These are phyloP conservation scores for Cadophora malorum DNA, from an alignment of 2,329 filamentous ascomycete species.

Conservation along the genomic window DNA sequence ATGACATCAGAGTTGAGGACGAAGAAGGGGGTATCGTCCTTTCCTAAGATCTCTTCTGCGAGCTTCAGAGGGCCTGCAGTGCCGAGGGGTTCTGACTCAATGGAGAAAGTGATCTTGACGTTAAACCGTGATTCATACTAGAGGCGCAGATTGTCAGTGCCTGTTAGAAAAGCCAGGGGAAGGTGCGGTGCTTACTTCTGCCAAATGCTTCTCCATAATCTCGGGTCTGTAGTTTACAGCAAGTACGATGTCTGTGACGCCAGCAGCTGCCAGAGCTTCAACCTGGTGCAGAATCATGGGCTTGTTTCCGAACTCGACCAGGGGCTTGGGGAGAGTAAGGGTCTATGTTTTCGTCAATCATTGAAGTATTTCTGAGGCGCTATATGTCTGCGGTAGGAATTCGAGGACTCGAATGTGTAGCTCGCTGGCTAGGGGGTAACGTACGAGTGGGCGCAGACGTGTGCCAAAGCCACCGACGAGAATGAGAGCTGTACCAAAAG, in stretches of 20 bases:
- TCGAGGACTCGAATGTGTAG: conserved; percentile 25
- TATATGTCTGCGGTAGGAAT: conserved; percentile 28
- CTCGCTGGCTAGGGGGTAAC: conserved; percentile 47
- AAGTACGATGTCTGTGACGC: conserved; percentile 96
- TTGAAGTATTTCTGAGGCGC: conserved; percentile 40
- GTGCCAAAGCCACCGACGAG: conserved; percentile 99
- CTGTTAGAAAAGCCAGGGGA: conserved; percentile 10
- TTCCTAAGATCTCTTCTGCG: conserved; percentile 87
- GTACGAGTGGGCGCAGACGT: conserved; percentile 92
- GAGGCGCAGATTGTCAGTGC: conserved; percentile 29
- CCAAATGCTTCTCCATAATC: conserved; percentile 92
- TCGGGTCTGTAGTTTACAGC: conserved; percentile 99
- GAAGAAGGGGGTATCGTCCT: conserved; percentile 95
- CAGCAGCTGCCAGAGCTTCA: conserved; percentile 88
- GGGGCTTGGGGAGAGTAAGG: conserved; percentile 93
- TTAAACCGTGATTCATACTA: conserved; percentile 91
- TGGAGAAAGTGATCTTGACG: conserved; percentile 95
- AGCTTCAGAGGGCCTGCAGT: conserved; percentile 96
- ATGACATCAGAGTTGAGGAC: conserved; percentile 98
- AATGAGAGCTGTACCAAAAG: conserved; percentile 76
- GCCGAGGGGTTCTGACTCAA: conserved; percentile 93
- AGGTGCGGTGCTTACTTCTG: conserved; percentile 69
- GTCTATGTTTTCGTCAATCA: conserved; percentile 63
- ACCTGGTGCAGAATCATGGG: conserved; percentile 99
- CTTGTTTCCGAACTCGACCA: conserved; percentile 98